phyloP scores from a whole-genome alignment of 2,329 filamentous ascomycete genomes.

The Colletotrichum australisinense region DNA sequence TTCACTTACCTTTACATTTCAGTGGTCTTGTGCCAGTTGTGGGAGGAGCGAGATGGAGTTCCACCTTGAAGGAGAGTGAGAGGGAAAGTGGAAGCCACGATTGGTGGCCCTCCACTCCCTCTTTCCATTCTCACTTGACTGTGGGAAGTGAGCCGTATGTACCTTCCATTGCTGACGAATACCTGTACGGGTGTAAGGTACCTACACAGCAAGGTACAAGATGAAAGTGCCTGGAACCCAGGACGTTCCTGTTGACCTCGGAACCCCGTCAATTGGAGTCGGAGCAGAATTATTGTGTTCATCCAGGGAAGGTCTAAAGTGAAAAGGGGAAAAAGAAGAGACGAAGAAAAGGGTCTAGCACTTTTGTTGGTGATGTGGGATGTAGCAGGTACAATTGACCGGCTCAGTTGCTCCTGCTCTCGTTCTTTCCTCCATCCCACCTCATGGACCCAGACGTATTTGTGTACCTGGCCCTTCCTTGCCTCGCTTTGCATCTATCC shows the following conservation, averaged over 20 bases:
- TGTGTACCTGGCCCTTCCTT: not conserved
- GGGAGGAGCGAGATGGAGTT: not conserved
- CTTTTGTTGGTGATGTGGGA: not conserved
- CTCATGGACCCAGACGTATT: not conserved
- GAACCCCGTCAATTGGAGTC: not conserved
- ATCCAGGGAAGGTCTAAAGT: not conserved
- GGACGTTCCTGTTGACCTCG: not conserved
- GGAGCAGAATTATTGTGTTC: not conserved
- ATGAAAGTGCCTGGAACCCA: not conserved
- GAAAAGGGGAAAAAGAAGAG: not conserved
- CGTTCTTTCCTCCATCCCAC: not conserved
- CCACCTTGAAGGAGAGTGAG: not conserved
- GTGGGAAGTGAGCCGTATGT: not conserved
- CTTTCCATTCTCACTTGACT: not conserved
- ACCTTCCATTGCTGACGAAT: too few species aligned
- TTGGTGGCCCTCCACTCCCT: not conserved
- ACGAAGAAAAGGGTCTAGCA: not conserved
- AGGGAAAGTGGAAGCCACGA: not conserved
- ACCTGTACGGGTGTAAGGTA: too few species aligned
- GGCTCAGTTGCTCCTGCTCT: not conserved
- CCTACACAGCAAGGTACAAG: not conserved
- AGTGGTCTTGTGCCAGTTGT: not conserved
- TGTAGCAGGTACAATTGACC: not conserved
- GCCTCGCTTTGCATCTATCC: not conserved
- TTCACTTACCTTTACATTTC: not conserved